These are phyloP conservation scores for Beauveria brongniartii DNA, from an alignment of 2,329 filamentous ascomycete genomes.

Conservation along the genomic window DNA sequence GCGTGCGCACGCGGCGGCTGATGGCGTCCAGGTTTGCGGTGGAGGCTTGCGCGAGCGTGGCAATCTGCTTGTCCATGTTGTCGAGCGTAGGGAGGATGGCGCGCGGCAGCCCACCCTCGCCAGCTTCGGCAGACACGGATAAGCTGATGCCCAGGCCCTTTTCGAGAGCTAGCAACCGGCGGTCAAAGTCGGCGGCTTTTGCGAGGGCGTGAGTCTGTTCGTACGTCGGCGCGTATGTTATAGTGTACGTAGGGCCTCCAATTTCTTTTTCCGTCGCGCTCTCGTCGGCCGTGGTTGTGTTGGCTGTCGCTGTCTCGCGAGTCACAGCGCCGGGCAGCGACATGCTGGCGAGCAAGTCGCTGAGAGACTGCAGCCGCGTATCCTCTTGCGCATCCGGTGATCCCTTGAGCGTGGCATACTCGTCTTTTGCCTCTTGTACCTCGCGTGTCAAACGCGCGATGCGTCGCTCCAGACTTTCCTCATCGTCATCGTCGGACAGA, in stretches of 20 bases:
- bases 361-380: conserved; percentile 52
- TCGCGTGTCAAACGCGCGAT: conserved; percentile 78
- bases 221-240: conserved; percentile 57
- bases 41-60: conserved; percentile 63
- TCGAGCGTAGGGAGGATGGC: conserved; percentile 80
- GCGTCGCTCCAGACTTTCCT: conserved; percentile 68
- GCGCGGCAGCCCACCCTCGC: conserved; percentile 45
- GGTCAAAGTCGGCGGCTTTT: conserved; percentile 82
- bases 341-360: conserved; percentile 63
- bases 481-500: conserved; percentile 63
- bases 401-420: conserved; percentile 48
- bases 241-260: conserved; percentile 47
- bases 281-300: conserved; percentile 12
- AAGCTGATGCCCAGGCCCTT: conserved; percentile 71
- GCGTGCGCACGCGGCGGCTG: conserved; percentile 58
- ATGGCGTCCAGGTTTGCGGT: conserved; percentile 66
- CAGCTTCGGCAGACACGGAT: conserved; percentile 55
- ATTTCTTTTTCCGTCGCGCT: conserved; percentile 14
- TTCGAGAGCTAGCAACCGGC: conserved; percentile 70
- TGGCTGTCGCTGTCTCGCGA: neutral
- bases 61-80: conserved; percentile 71
- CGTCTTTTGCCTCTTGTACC: conserved; percentile 63
- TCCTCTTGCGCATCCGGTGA: conserved; percentile 31
- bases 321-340: conserved; percentile 23
- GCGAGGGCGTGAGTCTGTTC: conserved; percentile 64